Evolutionary conservation across 805 yeast species (phyloP).

Genomic region (Ascoidea asiatica): DNA sequence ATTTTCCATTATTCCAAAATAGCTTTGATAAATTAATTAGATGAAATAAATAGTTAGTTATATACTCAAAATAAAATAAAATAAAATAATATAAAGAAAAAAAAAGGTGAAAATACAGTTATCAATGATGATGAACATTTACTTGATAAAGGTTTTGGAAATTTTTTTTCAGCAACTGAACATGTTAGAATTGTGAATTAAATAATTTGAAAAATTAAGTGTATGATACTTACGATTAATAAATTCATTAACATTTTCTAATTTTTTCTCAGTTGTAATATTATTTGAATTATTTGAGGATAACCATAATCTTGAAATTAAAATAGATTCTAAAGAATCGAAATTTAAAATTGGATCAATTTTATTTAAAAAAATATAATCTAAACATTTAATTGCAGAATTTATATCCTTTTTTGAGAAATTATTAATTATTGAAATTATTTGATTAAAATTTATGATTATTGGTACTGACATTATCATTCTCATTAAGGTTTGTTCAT

Average conservation of each 20-base stretch:
- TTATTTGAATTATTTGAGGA: conserved; percentile 14
- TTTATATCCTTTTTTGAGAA: conserved; percentile 14
- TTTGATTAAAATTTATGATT: conserved; percentile 12
- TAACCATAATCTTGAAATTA: conserved; percentile 18
- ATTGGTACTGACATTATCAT: conserved; percentile 20
- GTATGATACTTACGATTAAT: too few species aligned
- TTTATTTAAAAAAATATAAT: conserved; percentile 21
- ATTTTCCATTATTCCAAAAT: conserved; percentile 27
- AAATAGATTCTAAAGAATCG: conserved; percentile 11
- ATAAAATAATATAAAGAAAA: too few species aligned
- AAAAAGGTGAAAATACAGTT: too few species aligned
- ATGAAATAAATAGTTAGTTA: too few species aligned
- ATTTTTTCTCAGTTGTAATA: too few species aligned
- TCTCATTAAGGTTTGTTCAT: conserved; percentile 21
- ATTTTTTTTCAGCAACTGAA: conserved; percentile 18
- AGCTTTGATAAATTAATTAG: too few species aligned
- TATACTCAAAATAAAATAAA: too few species aligned
- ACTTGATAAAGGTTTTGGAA: conserved; percentile 16
- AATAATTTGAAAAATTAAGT: too few species aligned
- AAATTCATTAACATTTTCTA: too few species aligned
- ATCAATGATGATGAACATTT: conserved; percentile 19
- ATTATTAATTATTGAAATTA: conserved; percentile 17
- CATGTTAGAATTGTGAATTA: too few species aligned
- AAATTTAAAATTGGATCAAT: conserved; percentile 15
- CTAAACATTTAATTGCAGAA: conserved; percentile 20